Evolutionary conservation across 1,284 basidiomycete genomes (phyloP), one percentile per base, ranked within the genome.

Genomic region (Austropuccinia psidii): DNA sequence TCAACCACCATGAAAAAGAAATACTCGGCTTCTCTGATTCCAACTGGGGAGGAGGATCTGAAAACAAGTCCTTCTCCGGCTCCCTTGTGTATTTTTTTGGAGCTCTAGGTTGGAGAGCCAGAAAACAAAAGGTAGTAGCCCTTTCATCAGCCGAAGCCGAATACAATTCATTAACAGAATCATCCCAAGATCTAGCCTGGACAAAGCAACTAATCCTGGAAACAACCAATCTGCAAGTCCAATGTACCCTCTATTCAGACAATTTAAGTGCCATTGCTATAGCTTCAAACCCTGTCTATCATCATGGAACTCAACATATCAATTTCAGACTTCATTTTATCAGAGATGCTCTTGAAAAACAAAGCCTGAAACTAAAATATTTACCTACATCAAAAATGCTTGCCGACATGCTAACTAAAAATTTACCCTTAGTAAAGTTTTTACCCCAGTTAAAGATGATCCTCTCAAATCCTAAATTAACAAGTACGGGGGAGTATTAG

Each of bases 131-230:
- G n/a, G 33, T 24, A 43, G 50, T 39, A 4, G 24, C 60, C 9
- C 60, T 62, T n/a, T 62, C 60, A 17, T 43, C 60, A 11, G 43
- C 60, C 7, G 60, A 62, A 62, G 41, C n/a, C 11, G 24, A 62
- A 62, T 43, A 3, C 8, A 29, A 21, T 35, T n/a, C 6, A 21
- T 62, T 11, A 21, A n/a, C 41, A 5, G 41, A 62, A 62, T 43
- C 24, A n/a, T 27, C 43, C 4, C 60, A 62, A 62, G 60, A 62
- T 29, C 21, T 62, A n/a, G 4, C 24, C 7, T 62, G 60, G 60
- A 27, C 45, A 5, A 39, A 35, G n/a, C 35, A 47, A 4, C 24
- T 62, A 9, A 24, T 27, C 45, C 37, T 21, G 24, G 31, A 37
- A 37, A 39, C 21, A 27, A 27, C 6, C 6, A 27, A 31, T 24